These are phyloP conservation scores for Monascus purpureus DNA, from an alignment of 495 filamentous ascomycete species.

Conservation along the genomic window DNA sequence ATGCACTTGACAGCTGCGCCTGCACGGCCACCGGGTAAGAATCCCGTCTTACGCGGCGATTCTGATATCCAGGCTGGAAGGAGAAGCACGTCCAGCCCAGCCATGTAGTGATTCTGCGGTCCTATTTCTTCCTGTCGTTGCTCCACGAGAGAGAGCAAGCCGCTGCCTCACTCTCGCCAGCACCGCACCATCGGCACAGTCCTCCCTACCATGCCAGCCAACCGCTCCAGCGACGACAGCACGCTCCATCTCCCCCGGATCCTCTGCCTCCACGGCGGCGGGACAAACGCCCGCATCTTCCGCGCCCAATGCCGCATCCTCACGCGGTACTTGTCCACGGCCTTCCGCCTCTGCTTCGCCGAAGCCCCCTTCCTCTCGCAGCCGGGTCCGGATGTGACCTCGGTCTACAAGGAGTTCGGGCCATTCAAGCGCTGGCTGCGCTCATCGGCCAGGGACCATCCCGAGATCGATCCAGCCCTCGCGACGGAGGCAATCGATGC, in stretches of 20 bases:
- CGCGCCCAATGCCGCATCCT: slow-evolving; percentile 41
- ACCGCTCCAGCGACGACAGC: too few relatives aligned
- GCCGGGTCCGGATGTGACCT: slow-evolving; percentile 32
- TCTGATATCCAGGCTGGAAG: too few relatives aligned
- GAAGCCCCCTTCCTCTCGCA: slow-evolving; percentile 39
- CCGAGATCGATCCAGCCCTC: slow-evolving; percentile 1
- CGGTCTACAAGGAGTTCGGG: slow-evolving; percentile 36
- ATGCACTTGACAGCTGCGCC: too few relatives aligned
- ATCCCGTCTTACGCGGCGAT: too few relatives aligned
- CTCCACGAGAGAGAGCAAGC: too few relatives aligned
- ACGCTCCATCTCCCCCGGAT: slow-evolving; percentile 39
- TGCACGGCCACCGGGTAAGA: too few relatives aligned
- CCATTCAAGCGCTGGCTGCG: slow-evolving; percentile 49
- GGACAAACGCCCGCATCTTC: slow-evolving; percentile 48
- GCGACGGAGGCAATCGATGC: slow-evolving; percentile 1
- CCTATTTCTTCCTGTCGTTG: too few relatives aligned
- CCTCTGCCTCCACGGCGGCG: slow-evolving; percentile 56
- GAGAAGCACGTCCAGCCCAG: too few relatives aligned
- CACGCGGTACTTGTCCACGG: slow-evolving; percentile 20
- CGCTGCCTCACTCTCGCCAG: too few relatives aligned
- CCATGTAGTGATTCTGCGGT: too few relatives aligned
- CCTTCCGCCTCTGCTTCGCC: slow-evolving; percentile 46
- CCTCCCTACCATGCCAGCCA: too few relatives aligned
- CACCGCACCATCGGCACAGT: too few relatives aligned
- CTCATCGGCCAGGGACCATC: slow-evolving; percentile 32